Base-by-base conservation (phyloP, 306 rosid species). In the Carpinus viminea region DNA sequence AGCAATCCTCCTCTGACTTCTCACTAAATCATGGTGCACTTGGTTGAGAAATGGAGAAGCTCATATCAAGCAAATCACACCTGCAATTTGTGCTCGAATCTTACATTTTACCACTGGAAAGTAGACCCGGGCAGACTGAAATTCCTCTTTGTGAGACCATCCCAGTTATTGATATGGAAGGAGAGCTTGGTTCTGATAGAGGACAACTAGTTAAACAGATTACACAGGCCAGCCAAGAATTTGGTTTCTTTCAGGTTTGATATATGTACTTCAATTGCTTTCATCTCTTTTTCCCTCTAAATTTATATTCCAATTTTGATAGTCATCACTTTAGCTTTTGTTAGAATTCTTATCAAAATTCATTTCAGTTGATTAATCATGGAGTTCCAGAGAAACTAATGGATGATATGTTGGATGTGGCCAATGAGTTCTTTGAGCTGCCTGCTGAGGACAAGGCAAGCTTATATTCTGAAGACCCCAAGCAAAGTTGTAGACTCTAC, bases 381-480 rank as follows among this genome's bases (percentile, higher is more conserved):
- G 59, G 74, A 8, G 68, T 65, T 43, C 31, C 74, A 16, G 36
- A 46, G 8, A 54, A 36, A 26, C 55, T 74, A 34, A 21, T 74
- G 12, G 17, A 57, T 18, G 24, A 66, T n/a, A 61, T 43, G 9
- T 8, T 52, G 64, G 64, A 26, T 18, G 75, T 48, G 75, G 62
- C 47, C 53, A 80, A 74, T 68, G 72, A 74, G 65, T 56, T 56
- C n/a, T 47, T 74, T 68, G 76, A 74, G 53, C 69, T 66, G 28
- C 70, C 75, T 80, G 36, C 12, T 13, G 11, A 54, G 57, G 80
- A 80, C 46, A 80, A 68, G 41, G 76, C 84, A 55, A 75, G 71
- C 51, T 21, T 80, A 4, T 74, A 47, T 60, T 69, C 21, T 13
- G 80, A 69, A 15, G 71, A 74, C 17, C 46, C 64, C 21, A 17